Evolutionary conservation across 306 rosid genomes (phyloP).

Genomic region (Hippophae tibetana): DNA sequence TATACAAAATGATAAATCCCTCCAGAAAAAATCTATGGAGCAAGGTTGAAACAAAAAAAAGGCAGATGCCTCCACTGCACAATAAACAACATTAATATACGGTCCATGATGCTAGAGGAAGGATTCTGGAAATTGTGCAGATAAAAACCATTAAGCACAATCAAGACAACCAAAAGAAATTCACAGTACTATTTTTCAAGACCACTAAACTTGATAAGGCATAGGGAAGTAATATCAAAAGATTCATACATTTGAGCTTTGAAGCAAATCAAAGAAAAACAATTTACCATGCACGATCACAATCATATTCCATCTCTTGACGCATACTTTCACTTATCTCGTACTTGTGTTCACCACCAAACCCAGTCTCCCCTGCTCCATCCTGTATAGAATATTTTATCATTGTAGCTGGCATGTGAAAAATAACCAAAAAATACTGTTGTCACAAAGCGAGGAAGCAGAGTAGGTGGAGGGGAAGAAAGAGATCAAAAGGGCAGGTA

Average conservation of each 20-base stretch:
- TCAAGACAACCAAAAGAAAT: conserved; percentile 12
- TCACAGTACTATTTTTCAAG: not conserved
- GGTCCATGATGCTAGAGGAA: not conserved
- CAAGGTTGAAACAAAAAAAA: not conserved
- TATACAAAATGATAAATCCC: too few species aligned
- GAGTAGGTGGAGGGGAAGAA: not conserved
- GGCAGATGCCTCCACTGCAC: not conserved
- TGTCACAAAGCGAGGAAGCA: not conserved
- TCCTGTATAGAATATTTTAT: conserved; percentile 32
- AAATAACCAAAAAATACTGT: not conserved
- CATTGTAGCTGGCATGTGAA: not conserved
- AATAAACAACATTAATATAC: not conserved
- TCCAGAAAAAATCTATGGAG: too few species aligned
- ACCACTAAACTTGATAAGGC: conserved; percentile 4
- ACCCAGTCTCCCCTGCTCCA: conserved; percentile 37
- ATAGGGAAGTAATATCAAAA: not conserved
- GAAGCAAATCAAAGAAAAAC: conserved; percentile 1
- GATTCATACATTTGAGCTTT: not conserved
- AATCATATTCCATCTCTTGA: conserved; percentile 79
- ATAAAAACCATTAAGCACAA: not conserved
- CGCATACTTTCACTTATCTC: conserved; percentile 96
- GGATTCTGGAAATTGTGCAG: not conserved
- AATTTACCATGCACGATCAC: conserved; percentile 92
- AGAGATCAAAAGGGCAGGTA: too few species aligned
- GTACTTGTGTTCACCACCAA: conserved; percentile 43